Evolutionary conservation across 116 monocot species (phyloP), one percentile per base, ranked within the genome.

Genomic region (Zostera marina): DNA sequence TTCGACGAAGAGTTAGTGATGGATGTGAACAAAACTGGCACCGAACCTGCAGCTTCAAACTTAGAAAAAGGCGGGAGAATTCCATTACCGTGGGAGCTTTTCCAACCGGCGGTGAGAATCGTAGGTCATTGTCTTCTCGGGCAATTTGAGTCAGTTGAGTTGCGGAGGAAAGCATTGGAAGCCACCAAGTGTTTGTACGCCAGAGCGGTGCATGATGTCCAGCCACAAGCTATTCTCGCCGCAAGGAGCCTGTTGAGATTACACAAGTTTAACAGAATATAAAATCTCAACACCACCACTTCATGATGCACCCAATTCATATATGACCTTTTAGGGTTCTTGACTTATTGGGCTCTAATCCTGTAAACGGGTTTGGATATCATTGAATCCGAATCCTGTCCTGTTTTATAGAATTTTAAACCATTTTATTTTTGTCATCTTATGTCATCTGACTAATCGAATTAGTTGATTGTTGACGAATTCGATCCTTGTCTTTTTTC

Each of bases 41-140:
- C 24, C 0, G 49, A 41, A n/a, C n/a, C n/a, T n/a, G 49, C 8
- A 7, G 8, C 12, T 5, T 51, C 11, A 3, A 8, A 10, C n/a
- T 42, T 3, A 10, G 45, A 63, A 13, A 56, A 11, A 1, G 26
- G 22, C 14, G 63, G 70, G 59, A 70, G 76, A 56, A 72, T 92
- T 14, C 80, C 82, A 0, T 14, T 92, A 20, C 82, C 86, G 14
- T 92, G 87, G 87, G 92, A 87, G 70, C 68, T 87, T 5, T 70
- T 83, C 45, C 77, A 80, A 53, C 86, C 92, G 10, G 12, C 25
- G 7, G 25, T 22, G 62, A 32, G 72, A 44, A 72, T 66, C 52
- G 38, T 72, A 10, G 48, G 65, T n/a, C 72, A 72, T 39, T 65
- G 72, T 56, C 58, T 92, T 0, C n/a, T 86, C 56, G 80, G 83